Evolutionary conservation across 108 stramenopile genomes (phyloP).

Genomic region (Parietichytrium sp.): DNA sequence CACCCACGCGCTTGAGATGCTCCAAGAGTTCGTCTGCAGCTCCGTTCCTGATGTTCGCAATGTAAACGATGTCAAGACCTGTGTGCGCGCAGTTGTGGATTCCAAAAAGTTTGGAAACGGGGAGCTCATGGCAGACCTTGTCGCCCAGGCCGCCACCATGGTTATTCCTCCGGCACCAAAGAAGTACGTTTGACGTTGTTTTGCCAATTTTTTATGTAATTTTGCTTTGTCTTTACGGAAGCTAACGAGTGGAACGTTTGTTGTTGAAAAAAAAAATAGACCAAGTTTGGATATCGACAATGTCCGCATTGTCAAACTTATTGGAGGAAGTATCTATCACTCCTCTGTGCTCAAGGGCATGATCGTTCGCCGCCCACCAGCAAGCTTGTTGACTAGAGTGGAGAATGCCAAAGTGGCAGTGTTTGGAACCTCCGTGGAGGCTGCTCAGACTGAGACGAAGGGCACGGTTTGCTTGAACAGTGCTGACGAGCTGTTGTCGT

Average conservation of each 20-base stretch:
- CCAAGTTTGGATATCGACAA: slow-evolving; percentile 75
- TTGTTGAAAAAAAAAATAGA: too few relatives aligned
- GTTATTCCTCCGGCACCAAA: slow-evolving; percentile 69
- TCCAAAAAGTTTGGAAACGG: slow-evolving; percentile 86
- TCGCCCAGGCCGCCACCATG: slow-evolving; percentile 84
- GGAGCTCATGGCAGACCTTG: slow-evolving; percentile 77
- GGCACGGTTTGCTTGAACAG: slow-evolving; percentile 97
- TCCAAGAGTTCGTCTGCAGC: slow-evolving; percentile 59
- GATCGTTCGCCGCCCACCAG: slow-evolving; percentile 80
- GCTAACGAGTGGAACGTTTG: too few relatives aligned
- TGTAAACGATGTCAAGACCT: slow-evolving; percentile 58
- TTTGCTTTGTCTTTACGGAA: too few relatives aligned
- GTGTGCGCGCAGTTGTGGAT: slow-evolving; percentile 76
- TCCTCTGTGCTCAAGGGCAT: slow-evolving; percentile 83
- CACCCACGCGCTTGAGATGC: slow-evolving; percentile 66
- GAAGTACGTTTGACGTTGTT: too few relatives aligned
- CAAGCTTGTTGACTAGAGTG: slow-evolving; percentile 71
- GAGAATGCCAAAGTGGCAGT: slow-evolving; percentile 85
- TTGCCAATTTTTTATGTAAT: too few relatives aligned
- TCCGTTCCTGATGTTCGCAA: slow-evolving; percentile 62
- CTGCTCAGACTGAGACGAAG: slow-evolving; percentile 91
- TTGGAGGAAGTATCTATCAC: slow-evolving; percentile 79
- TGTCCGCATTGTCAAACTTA: slow-evolving; percentile 89
- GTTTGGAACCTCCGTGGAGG: slow-evolving; percentile 94
- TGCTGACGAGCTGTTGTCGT: slow-evolving; percentile 92